These are phyloP conservation scores for Euphorbia schlechtendalii DNA, from an alignment of 441 rosid genomes.

Conservation along the genomic window DNA sequence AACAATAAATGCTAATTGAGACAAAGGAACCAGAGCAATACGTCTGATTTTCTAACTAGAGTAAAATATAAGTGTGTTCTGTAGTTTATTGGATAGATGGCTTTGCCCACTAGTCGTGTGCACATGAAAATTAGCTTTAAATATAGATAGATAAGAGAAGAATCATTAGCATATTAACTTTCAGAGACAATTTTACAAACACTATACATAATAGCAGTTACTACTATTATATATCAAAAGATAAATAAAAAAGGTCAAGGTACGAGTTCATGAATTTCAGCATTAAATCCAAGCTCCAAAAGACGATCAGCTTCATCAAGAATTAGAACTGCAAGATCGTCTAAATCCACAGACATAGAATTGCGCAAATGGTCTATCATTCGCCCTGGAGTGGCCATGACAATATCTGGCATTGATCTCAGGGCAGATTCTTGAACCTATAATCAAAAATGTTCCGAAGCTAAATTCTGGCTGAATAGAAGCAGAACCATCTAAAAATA, in stretches of 20 bases:
- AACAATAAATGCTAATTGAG: slow-evolving; percentile 6
- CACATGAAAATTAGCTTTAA: neutral
- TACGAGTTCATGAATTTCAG: slow-evolving; percentile 94
- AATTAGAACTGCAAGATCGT: slow-evolving; percentile 86
- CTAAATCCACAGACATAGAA: slow-evolving; percentile 87
- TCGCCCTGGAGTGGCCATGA: slow-evolving; percentile 98
- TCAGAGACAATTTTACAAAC: neutral
- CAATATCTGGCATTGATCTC: slow-evolving; percentile 96
- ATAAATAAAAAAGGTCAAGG: slow-evolving; percentile 3
- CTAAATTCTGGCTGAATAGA: neutral
- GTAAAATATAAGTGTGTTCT: neutral
- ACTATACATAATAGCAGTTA: neutral
- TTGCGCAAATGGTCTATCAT: slow-evolving; percentile 96
- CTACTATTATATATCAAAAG: slow-evolving; percentile 1
- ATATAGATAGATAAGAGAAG: neutral
- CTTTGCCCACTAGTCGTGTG: neutral
- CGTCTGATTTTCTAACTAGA: neutral
- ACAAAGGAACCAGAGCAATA: neutral
- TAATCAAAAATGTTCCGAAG: slow-evolving; percentile 10
- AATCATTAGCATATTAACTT: neutral
- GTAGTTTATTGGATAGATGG: neutral
- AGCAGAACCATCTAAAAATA: neutral
- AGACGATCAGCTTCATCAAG: slow-evolving; percentile 98
- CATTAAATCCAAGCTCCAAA: slow-evolving; percentile 90
- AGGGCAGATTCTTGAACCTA: slow-evolving; percentile 87